phyloP scores from a whole-genome alignment of 257 asterid species.

The Solanum sitiens region DNA sequence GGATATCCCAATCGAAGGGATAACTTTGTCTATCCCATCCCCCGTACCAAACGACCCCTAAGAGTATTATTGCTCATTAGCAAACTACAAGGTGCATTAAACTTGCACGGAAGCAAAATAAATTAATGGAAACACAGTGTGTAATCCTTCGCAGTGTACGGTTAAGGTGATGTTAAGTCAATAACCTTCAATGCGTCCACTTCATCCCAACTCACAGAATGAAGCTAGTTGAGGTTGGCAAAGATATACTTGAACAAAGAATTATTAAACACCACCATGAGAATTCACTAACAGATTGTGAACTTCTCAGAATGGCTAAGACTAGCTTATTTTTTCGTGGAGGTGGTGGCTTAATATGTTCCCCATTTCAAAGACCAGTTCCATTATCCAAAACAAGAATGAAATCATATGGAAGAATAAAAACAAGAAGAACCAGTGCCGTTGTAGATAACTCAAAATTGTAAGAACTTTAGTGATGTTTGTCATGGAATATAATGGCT shows the following conservation, averaged over 20 bases:
- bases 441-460: neutral
- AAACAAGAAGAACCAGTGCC: neutral
- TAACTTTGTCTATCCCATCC: neutral
- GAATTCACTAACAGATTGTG: neutral
- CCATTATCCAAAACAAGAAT: neutral
- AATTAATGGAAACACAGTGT: neutral
- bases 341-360: neutral
- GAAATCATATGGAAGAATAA: neutral
- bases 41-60: neutral
- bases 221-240: neutral
- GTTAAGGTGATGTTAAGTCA: neutral
- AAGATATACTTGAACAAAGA: neutral
- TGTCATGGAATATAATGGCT: neutral
- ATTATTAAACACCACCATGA: neutral
- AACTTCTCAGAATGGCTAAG: neutral
- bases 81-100: neutral
- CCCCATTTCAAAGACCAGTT: neutral
- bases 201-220: neutral
- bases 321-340: neutral
- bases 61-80: neutral
- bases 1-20: neutral
- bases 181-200: neutral
- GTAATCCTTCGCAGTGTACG: neutral
- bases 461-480: neutral
- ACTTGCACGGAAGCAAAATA: neutral